A percentile compares a stretch with the other conserved stretches of the same genome.
phyloP scores from a whole-genome alignment of 2,329 filamentous ascomycete genomes.

The Xylaria digitata region DNA sequence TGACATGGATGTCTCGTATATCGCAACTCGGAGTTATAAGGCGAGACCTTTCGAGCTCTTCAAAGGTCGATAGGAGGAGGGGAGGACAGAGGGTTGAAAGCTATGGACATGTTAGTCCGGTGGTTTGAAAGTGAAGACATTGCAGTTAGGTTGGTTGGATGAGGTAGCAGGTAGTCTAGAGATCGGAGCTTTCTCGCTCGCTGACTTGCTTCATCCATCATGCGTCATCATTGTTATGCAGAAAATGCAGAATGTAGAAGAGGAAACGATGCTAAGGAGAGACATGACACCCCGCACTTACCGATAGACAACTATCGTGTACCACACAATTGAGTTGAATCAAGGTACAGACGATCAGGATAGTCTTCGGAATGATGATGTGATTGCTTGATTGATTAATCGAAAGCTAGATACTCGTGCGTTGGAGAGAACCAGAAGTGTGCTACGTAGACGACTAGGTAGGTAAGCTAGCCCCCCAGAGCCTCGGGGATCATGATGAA shows the following conservation, averaged over 20 bases:
- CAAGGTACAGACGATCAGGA: not conserved
- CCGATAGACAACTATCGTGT: conserved; percentile 16
- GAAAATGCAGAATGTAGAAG: not conserved
- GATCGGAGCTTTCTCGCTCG: not conserved
- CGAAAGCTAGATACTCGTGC: not conserved
- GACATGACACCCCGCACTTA: conserved; percentile 31
- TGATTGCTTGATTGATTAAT: conserved; percentile 15
- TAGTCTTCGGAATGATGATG: not conserved
- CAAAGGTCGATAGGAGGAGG: not conserved
- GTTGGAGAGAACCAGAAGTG: not conserved
- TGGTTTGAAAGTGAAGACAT: not conserved
- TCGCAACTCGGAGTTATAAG: not conserved
- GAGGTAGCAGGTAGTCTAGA: not conserved
- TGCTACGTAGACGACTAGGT: not conserved
- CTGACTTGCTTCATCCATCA: not conserved
- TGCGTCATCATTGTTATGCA: not conserved
- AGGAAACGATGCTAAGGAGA: not conserved
- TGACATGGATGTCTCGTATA: conserved; percentile 51
- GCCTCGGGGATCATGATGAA: not conserved
- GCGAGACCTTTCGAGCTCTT: not conserved
- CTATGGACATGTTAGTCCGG: conserved; percentile 11
- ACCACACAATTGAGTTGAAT: conserved; percentile 5
- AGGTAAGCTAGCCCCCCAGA: not conserved
- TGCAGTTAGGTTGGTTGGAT: not conserved
- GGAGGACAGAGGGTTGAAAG: not conserved